Base-by-base conservation (phyloP, 805 yeast genomes). In the Naumovozyma baii region DNA sequence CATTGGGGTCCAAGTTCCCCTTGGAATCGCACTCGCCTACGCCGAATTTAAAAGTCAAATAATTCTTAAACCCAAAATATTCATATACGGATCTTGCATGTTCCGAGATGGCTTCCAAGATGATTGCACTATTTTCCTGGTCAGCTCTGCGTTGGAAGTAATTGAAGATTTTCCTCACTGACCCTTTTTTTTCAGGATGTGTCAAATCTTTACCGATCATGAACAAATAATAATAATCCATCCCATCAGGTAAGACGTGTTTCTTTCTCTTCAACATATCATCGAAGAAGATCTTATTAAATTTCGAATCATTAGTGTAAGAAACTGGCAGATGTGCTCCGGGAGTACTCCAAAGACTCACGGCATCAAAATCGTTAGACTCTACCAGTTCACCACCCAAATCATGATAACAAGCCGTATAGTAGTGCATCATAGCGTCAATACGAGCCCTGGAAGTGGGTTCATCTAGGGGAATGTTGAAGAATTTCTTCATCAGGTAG, bases 71-170 rank as follows among this genome's bases (percentile, higher is more conserved):
- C 5, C 64, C 66, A 37, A 58, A 60, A 33, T 60, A 57, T 43
- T 60, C 63, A 34, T 61, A 61, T 17, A 61, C 62, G 9, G 48
- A 40, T 32, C 43, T 59, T 14, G 64, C 63, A 33, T 53, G 53
- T 20, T 56, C 61, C 25, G 48, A 43, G 31, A 61, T 61, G 12
- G 63, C 62, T 39, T 61, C 66, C 26, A 61, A 43, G n/a, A 57
- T 58, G 20, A 61, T 44, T 7, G 66, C 64, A 33, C 50, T 46
- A 22, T 51, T 48, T 17, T 50, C 57, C 7, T 38, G 38, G 34
- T 61, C 63, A 2, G 66, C 64, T 36, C 49, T 49, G 15, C 39
- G 36, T 34, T 52, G 57, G 43, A 53, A 57, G 14, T 49, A 41
- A 14, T 54, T 50, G 35, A 61, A 50, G 30, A 61, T 53, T 15